These are phyloP conservation scores for Fusarium nodosum DNA, from an alignment of 2,329 filamentous ascomycete genomes.

Conservation along the genomic window DNA sequence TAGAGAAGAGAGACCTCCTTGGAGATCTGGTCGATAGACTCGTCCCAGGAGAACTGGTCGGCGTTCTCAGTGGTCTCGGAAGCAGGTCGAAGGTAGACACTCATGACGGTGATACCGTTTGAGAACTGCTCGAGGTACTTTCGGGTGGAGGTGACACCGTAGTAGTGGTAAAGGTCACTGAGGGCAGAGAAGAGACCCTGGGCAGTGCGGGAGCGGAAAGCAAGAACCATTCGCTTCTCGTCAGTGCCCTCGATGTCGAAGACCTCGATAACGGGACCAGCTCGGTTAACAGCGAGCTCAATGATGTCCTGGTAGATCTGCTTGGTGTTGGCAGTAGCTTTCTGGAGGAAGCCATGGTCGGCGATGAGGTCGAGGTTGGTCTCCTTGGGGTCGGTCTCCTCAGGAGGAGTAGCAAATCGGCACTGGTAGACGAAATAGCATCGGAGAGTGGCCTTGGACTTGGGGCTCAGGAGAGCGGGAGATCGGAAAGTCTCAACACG, in stretches of 20 bases:
- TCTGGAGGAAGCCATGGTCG: conserved; percentile 93
- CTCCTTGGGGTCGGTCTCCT: conserved; percentile 80
- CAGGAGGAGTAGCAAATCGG: conserved; percentile 81
- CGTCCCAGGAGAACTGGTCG: conserved; percentile 74
- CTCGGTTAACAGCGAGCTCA: conserved; percentile 83
- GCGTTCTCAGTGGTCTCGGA: conserved; percentile 60
- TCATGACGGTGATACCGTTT: conserved; percentile 98
- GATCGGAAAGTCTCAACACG: conserved; percentile 98
- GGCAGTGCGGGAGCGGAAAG: conserved; percentile 93
- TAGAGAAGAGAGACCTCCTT: conserved; percentile 98
- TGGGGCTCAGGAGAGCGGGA: conserved; percentile 79
- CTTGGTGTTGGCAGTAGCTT: conserved; percentile 96
- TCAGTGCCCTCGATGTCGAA: conserved; percentile 93
- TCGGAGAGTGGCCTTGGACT: conserved; percentile 83
- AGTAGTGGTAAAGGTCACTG: conserved; percentile 98
- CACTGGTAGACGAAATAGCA: conserved; percentile 99
- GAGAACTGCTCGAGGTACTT: conserved; percentile 99
- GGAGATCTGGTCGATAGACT: conserved; percentile 98
- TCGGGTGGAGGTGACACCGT: conserved; percentile 92
- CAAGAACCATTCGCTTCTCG: conserved; percentile 94
- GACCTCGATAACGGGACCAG: conserved; percentile 96
- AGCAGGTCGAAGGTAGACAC: conserved; percentile 87
- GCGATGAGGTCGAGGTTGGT: conserved; percentile 92
- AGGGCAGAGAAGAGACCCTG: conserved; percentile 94
- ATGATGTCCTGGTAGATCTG: conserved; percentile 96